phyloP scores from a whole-genome alignment of 768 basidiomycete genomes.

The Galerina marginata region DNA sequence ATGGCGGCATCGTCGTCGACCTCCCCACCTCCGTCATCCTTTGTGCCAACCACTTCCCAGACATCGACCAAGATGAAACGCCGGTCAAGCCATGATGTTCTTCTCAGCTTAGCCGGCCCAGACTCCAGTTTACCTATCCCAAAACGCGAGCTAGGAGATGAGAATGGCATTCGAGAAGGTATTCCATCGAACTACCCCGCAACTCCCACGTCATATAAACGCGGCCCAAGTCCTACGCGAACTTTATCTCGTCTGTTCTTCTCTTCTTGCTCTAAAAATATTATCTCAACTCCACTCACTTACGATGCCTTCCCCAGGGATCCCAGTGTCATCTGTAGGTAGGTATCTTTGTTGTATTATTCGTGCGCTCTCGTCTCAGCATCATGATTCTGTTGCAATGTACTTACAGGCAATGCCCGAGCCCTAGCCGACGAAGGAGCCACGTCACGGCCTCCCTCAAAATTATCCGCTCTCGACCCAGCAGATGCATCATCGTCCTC shows the following conservation, averaged over 20 bases:
- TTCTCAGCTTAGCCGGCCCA: slow-evolving; percentile 74
- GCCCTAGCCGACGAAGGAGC: slow-evolving; percentile 77
- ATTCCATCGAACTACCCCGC: slow-evolving; percentile 49
- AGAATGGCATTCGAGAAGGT: slow-evolving; percentile 72
- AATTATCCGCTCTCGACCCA: slow-evolving; percentile 41
- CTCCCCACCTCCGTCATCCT: slow-evolving; percentile 37
- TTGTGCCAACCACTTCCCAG: slow-evolving; percentile 26
- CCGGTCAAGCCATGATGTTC: slow-evolving; percentile 73
- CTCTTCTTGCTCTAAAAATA: slow-evolving; percentile 10
- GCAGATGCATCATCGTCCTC: slow-evolving; percentile 41
- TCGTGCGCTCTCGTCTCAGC: slow-evolving; percentile 14
- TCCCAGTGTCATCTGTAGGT: slow-evolving; percentile 82
- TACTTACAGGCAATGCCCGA: slow-evolving; percentile 75
- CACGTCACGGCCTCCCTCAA: slow-evolving; percentile 37
- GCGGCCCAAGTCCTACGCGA: slow-evolving; percentile 73
- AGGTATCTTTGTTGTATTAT: slow-evolving; percentile 34
- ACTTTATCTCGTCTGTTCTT: slow-evolving; percentile 76
- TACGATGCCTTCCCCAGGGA: slow-evolving; percentile 52
- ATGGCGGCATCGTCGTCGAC: slow-evolving; percentile 35
- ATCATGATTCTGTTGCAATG: slow-evolving; percentile 22
- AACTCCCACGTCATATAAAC: slow-evolving; percentile 50
- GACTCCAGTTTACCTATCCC: slow-evolving; percentile 79
- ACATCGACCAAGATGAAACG: slow-evolving; percentile 58
- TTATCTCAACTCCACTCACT: slow-evolving; percentile 5
- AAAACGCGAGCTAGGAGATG: slow-evolving; percentile 52